Conservation (phyloP, 202 grass and related monocot species). For the Hordeum pubiflorum region DNA sequence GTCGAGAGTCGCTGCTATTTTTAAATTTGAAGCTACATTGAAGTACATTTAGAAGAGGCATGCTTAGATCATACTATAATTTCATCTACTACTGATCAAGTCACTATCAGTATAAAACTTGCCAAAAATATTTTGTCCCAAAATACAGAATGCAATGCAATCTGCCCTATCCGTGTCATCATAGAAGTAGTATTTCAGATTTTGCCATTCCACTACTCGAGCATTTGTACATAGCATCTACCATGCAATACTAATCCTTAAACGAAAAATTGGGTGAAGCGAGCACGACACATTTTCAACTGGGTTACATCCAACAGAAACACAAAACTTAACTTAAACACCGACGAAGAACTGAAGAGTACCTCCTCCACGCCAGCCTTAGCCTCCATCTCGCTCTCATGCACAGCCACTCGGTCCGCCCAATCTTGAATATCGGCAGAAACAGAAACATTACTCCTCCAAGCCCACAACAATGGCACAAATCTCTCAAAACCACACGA, state of each 20-base stretch:
- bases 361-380: slow-evolving; percentile 51
- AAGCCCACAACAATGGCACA: not conserved
- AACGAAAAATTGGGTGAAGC: not conserved
- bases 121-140: not conserved
- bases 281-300: not conserved
- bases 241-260: not conserved
- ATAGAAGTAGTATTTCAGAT: not conserved
- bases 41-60: not conserved
- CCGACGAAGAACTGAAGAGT: not conserved
- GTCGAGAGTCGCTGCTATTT: not conserved
- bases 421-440: slow-evolving; percentile 63
- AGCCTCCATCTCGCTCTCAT: slow-evolving; percentile 48
- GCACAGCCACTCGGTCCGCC: slow-evolving; percentile 55
- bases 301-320: not conserved
- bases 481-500: not conserved
- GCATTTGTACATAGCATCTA: not conserved
- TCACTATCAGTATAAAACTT: not conserved
- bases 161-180: not conserved
- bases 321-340: not conserved
- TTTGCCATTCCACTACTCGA: not conserved
- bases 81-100: not conserved
- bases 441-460: not conserved
- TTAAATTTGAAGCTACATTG: not conserved
- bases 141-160: not conserved
- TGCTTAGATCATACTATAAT: not conserved